A percentile compares a stretch with the other conserved stretches of the same genome.
Conservation (phyloP, 2,329 filamentous ascomycete species). For the Pestalotiopsis sp. region DNA sequence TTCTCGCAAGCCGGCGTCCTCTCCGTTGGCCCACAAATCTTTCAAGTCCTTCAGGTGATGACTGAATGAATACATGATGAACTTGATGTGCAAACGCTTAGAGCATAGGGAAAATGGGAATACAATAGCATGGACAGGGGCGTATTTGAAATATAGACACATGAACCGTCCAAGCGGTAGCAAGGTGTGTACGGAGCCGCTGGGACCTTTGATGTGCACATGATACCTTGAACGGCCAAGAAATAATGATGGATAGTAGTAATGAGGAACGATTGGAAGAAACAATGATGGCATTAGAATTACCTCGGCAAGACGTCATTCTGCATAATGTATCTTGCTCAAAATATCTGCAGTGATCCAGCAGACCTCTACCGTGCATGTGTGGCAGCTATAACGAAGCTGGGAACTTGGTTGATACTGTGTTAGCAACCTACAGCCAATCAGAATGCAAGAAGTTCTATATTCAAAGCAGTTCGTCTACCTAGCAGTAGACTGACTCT, state of each 20-base stretch:
- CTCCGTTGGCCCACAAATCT: constrained; percentile 49
- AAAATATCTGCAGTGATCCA: no score
- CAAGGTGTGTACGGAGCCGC: not conserved
- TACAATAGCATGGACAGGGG: constrained; percentile 10
- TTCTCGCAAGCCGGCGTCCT: constrained; percentile 33
- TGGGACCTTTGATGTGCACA: constrained; percentile 23
- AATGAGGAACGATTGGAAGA: constrained; percentile 22
- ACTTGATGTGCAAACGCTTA: not conserved
- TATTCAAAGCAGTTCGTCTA: not conserved
- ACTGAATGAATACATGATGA: not conserved
- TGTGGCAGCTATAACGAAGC: not conserved
- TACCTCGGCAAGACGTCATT: not conserved
- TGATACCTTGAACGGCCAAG: constrained; percentile 32
- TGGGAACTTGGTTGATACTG: not conserved
- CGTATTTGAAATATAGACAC: constrained; percentile 7
- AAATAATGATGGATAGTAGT: constrained; percentile 27
- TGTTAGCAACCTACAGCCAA: not conserved
- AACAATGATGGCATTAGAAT: not conserved
- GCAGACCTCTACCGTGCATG: not conserved
- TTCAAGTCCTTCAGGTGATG: constrained; percentile 47
- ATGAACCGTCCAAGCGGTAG: constrained; percentile 1
- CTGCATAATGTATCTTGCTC: not conserved
- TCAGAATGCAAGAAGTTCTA: not conserved
- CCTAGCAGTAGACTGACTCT: not conserved
- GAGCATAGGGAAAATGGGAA: not conserved